Evolutionary conservation across 768 basidiomycete genomes (phyloP).

Genomic region (Neoboletus brunneissimus): DNA sequence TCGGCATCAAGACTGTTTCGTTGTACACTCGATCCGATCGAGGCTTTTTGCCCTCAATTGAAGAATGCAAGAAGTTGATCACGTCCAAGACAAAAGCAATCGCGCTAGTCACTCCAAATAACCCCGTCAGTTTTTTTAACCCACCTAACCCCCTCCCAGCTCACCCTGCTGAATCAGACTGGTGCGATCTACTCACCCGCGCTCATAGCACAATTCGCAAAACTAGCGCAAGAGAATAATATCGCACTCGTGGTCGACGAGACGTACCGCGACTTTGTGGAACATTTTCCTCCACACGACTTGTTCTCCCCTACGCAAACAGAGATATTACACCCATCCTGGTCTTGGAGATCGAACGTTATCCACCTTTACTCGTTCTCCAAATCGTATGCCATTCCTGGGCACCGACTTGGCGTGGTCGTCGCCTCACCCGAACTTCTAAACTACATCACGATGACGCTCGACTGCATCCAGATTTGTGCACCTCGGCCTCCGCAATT

Average conservation of each 20-base stretch:
- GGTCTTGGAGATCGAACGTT: conserved; percentile 58
- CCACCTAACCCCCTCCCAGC: neutral
- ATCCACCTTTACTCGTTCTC: conserved; percentile 79
- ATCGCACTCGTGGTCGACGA: conserved; percentile 81
- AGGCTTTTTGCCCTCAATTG: conserved; percentile 59
- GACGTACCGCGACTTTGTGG: conserved; percentile 81
- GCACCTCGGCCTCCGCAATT: conserved; percentile 70
- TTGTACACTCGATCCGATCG: conserved; percentile 49
- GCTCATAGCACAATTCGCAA: conserved; percentile 56
- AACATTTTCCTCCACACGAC: conserved; percentile 49
- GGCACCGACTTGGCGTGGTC: conserved; percentile 74
- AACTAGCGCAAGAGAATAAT: conserved; percentile 50
- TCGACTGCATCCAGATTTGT: conserved; percentile 82
- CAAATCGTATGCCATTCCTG: conserved; percentile 79
- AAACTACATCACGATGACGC: conserved; percentile 47
- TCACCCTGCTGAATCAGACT: conserved; percentile 39
- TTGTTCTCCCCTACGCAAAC: conserved; percentile 42
- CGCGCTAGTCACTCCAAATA: conserved; percentile 74
- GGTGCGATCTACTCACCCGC: conserved; percentile 64
- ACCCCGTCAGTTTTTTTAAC: conserved; percentile 47
- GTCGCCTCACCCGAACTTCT: conserved; percentile 58
- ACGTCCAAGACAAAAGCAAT: conserved; percentile 64
- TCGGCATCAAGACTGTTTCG: conserved; percentile 57
- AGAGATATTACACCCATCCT: conserved; percentile 2
- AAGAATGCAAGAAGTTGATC: conserved; percentile 49